These are phyloP conservation scores for Phalaenopsis equestris DNA, from an alignment of 106 monocot species.

Conservation along the genomic window DNA sequence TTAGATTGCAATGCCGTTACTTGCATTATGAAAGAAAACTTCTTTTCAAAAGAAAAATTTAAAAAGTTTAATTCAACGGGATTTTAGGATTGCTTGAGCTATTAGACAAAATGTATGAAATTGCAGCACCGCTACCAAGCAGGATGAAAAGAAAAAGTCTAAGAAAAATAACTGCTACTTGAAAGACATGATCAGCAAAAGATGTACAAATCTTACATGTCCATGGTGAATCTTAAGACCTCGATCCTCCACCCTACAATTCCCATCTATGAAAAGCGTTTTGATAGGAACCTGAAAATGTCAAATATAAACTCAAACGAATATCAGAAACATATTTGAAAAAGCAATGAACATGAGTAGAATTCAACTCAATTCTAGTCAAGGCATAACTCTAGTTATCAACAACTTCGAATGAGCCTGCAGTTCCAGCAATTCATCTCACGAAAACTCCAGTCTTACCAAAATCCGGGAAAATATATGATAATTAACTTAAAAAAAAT, in stretches of 20 bases:
- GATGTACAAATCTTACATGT: slow-evolving; percentile 39
- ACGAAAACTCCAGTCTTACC: not conserved
- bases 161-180: not conserved
- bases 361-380: not conserved
- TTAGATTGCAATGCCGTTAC: not conserved
- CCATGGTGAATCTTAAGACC: slow-evolving; percentile 93
- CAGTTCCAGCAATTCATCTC: too few species aligned
- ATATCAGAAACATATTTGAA: slow-evolving; percentile 4
- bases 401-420: not conserved
- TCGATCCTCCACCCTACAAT: slow-evolving; percentile 92
- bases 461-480: not conserved
- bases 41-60: not conserved
- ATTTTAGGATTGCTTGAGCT: not conserved
- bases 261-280: slow-evolving; percentile 80
- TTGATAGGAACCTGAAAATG: slow-evolving; percentile 60
- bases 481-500: not conserved
- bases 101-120: not conserved
- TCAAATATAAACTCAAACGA: not conserved
- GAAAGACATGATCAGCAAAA: not conserved
- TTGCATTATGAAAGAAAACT: not conserved
- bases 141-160: not conserved
- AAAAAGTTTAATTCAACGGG: not conserved
- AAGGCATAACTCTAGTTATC: not conserved
- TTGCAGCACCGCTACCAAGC: not conserved
- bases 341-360: not conserved